Evolutionary conservation across 371 early-diverging fungal species (phyloP), one percentile per base, ranked within the genome.

Genomic region (Gilbertella persicaria): DNA sequence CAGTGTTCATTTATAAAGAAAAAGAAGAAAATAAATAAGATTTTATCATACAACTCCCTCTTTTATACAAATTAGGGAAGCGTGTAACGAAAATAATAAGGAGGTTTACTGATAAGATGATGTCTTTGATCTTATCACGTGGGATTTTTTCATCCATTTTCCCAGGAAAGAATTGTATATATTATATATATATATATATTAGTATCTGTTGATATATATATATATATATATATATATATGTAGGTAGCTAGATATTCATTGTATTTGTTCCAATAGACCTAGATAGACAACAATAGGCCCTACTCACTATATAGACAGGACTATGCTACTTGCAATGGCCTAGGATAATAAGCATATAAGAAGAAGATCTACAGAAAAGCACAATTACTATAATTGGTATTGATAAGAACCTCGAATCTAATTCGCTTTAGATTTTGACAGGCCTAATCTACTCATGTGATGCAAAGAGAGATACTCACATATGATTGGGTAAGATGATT

Each of bases 71-170:
- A 40, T 37, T 51, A 42, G 45, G 46, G 45, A 39, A 30, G 51
- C 37, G 68, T 61, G 58, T 61, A 66, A 73, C 66, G 56, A 63
- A 62, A 66, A 54, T 50, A 62, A 56, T 46, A 59, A 59, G 55
- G 67, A 57, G 46, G 52, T 55, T 53, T 53, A 60, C 47, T 57
- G 74, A 70, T 69, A 73, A 73, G 68, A 73, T 73, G 60, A 24
- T 16, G 20, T 25, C 23, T 40, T 62, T 50, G 60, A 67, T 69
- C 70, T 69, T 73, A 67, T 73, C 74, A 73, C 71, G 66, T 70
- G 70, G 50, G 60, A 63, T 59, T 53, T 50, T 50, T 60, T 55
- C 37, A 40, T 41, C 33, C 24, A 40, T 44, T 58, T 68, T 66
- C 64, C 69, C 69, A 68, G 68, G 60, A 58, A 41, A 45, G 42